A percentile compares a stretch with the other conserved stretches of the same genome.
phyloP scores from a whole-genome alignment of 139 green algal genomes.

The Coelastrella sp. region DNA sequence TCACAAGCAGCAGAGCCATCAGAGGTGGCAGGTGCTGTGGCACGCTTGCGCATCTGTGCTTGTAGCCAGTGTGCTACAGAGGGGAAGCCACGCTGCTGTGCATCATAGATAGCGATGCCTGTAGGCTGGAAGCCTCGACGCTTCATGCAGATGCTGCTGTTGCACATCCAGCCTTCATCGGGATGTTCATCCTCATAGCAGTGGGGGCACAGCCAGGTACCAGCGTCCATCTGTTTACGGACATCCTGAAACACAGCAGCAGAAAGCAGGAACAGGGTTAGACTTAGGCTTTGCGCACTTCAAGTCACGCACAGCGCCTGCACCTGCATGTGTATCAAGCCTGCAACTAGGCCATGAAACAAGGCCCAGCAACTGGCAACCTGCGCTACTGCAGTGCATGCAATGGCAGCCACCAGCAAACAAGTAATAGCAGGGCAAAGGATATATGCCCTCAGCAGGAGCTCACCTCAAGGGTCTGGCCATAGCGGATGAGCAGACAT shows the following conservation, averaged over 20 bases:
- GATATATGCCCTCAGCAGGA: not conserved
- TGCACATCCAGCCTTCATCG: constrained; percentile 81
- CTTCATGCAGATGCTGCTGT: constrained; percentile 86
- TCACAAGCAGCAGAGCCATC: not conserved
- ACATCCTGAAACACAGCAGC: constrained; percentile 44
- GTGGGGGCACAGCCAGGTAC: constrained; percentile 82
- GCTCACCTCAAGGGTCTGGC: constrained; percentile 62
- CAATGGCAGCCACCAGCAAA: too few species aligned
- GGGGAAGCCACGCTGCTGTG: constrained; percentile 69
- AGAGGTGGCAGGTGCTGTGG: not conserved
- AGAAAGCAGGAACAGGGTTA: constrained; percentile 61
- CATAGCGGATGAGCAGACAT: constrained; percentile 79
- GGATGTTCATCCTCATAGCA: constrained; percentile 83
- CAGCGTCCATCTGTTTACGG: constrained; percentile 42
- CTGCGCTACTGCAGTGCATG: too few species aligned
- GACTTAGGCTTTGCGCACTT: constrained; percentile 57
- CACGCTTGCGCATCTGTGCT: constrained; percentile 47
- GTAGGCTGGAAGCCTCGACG: constrained; percentile 71
- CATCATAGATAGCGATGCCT: constrained; percentile 81
- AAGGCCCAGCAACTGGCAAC: too few species aligned
- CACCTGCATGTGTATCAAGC: too few species aligned
- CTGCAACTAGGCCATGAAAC: too few species aligned
- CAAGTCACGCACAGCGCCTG: too few species aligned
- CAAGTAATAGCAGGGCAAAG: not conserved
- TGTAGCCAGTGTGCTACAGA: constrained; percentile 79